A percentile compares a stretch with the other conserved stretches of the same genome.
phyloP scores from a whole-genome alignment of 129 eudicot genomes.

The Pittosporum tobira region DNA sequence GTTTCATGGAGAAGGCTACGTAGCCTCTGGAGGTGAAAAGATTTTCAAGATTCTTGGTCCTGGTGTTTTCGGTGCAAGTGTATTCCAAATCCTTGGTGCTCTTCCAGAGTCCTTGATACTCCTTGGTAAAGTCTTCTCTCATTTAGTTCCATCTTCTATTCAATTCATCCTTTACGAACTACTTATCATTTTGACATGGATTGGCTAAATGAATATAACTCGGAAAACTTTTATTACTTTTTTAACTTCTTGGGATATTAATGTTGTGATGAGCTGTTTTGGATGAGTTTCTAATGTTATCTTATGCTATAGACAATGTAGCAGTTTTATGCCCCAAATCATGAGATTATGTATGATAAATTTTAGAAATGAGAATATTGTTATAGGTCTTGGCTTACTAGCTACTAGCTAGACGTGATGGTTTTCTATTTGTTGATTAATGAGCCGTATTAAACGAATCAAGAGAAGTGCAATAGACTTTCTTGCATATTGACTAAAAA shows the following conservation, averaged over 20 bases:
- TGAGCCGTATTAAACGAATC: not conserved
- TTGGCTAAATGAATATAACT: too few species aligned
- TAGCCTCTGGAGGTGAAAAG: slow-evolving; percentile 59
- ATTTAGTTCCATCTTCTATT: not conserved
- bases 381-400: not conserved
- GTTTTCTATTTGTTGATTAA: too few species aligned
- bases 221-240: not conserved
- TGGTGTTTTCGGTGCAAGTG: slow-evolving; percentile 77
- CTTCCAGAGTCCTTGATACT: slow-evolving; percentile 75
- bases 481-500: too few species aligned
- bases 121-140: slow-evolving; percentile 26
- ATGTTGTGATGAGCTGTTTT: not conserved
- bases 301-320: not conserved
- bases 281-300: not conserved
- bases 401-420: too few species aligned
- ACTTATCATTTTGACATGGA: not conserved
- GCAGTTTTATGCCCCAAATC: not conserved
- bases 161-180: not conserved
- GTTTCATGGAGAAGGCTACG: slow-evolving; percentile 55
- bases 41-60: slow-evolving; percentile 85
- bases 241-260: not conserved
- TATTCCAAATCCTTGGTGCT: slow-evolving; percentile 56
- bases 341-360: not conserved
- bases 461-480: too few species aligned
- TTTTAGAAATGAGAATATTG: not conserved